A percentile compares a stretch with the other conserved stretches of the same genome.
These are phyloP conservation scores for Beta vulgaris DNA, from an alignment of 148 eudicot species.

Conservation along the genomic window DNA sequence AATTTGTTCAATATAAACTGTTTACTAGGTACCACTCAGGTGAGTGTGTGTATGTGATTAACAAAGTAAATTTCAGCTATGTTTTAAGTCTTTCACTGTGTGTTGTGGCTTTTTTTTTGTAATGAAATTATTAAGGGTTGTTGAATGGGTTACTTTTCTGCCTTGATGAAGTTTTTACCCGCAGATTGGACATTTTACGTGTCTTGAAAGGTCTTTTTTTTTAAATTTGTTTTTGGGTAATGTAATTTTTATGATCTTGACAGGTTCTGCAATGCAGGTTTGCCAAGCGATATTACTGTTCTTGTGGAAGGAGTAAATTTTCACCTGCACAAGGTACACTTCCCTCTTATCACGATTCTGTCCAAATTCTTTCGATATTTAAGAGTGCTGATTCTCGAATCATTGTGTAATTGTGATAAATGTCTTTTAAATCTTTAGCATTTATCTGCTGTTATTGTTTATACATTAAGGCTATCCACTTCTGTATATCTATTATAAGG, in stretches of 20 bases:
- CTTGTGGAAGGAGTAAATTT: slow-evolving; percentile 55
- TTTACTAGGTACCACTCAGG: too few species aligned
- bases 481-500: too few species aligned
- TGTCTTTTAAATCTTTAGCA: too few species aligned
- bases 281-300: slow-evolving; percentile 72
- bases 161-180: too few species aligned
- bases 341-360: slow-evolving; percentile 1
- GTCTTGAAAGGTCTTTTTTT: not conserved
- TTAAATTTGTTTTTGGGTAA: slow-evolving; percentile 8
- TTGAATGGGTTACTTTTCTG: not conserved
- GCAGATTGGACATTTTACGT: not conserved
- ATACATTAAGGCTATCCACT: too few species aligned
- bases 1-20: too few species aligned
- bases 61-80: not conserved
- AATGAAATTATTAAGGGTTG: not conserved
- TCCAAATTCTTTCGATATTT: not conserved
- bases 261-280: slow-evolving; percentile 90
- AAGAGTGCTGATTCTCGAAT: not conserved
- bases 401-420: not conserved
- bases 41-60: not conserved
- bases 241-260: slow-evolving; percentile 42
- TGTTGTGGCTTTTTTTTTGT: not conserved
- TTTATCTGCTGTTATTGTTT: too few species aligned
- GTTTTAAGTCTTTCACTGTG: not conserved
- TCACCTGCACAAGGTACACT: slow-evolving; percentile 83